Percentiles rank a stretch among this genome's conserved stretches.
Evolutionary conservation across 2,329 filamentous ascomycete genomes (phyloP).

Genomic region (Monilinia aucupariae): DNA sequence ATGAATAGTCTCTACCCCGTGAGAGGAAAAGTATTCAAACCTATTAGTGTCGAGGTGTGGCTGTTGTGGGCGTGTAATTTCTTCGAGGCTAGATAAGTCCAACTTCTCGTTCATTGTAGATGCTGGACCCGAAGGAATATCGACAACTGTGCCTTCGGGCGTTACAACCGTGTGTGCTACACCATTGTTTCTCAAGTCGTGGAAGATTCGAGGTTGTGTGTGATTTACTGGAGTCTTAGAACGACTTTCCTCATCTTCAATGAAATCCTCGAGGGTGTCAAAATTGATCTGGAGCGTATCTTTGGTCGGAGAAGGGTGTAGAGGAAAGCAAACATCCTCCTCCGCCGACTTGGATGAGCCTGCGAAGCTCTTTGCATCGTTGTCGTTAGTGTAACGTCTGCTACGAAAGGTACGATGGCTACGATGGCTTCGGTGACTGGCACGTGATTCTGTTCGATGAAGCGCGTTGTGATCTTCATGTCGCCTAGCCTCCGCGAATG

Average conservation of each 20-base stretch:
- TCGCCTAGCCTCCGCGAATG: constrained; percentile 81
- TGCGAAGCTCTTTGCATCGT: constrained; percentile 56
- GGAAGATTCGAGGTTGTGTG: constrained; percentile 32
- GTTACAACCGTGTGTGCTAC: constrained; percentile 35
- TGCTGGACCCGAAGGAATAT: constrained; percentile 44
- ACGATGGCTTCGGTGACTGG: constrained; percentile 55
- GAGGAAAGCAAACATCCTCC: constrained; percentile 82
- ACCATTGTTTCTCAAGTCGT: constrained; percentile 31
- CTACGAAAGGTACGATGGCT: constrained; percentile 51
- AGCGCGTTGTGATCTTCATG: constrained; percentile 57
- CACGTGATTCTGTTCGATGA: constrained; percentile 65
- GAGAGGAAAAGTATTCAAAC: constrained; percentile 96
- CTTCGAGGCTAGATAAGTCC: constrained; percentile 38
- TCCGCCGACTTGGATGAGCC: constrained; percentile 67
- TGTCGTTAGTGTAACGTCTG: constrained; percentile 54
- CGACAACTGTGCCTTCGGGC: constrained; percentile 52
- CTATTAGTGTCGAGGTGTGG: constrained; percentile 62
- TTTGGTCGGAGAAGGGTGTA: constrained; percentile 62
- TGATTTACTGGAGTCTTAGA: constrained; percentile 36
- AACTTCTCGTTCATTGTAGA: constrained; percentile 47
- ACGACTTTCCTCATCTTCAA: constrained; percentile 56
- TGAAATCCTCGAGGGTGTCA: constrained; percentile 89
- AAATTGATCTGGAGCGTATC: constrained; percentile 83
- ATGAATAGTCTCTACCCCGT: constrained; percentile 88
- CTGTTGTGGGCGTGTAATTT: constrained; percentile 27